Evolutionary conservation across 768 basidiomycete genomes (phyloP).

Genomic region (Chalciporus piperatus): DNA sequence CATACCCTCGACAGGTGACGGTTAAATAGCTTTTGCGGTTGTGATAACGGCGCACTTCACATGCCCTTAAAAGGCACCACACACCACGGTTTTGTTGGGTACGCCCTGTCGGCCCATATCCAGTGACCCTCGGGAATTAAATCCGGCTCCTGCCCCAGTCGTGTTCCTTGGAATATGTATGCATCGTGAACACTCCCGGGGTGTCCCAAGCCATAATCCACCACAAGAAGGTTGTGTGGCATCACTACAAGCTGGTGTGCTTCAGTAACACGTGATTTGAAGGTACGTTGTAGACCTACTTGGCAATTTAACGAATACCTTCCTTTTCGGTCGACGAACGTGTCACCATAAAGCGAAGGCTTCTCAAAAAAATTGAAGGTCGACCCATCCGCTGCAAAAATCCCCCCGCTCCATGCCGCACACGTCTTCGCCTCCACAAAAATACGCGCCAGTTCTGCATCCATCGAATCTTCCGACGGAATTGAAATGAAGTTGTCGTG

Average conservation of each 20-base stretch:
- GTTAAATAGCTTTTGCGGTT: slow-evolving; percentile 4
- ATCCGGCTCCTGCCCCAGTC: background rate
- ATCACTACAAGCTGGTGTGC: slow-evolving; percentile 2
- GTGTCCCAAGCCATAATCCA: slow-evolving; percentile 5
- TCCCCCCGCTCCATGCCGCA: slow-evolving; percentile 33
- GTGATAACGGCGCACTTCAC: background rate
- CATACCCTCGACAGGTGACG: slow-evolving; percentile 6
- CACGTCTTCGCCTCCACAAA: background rate
- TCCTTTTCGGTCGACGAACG: slow-evolving; percentile 14
- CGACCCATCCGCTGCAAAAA: slow-evolving; percentile 39
- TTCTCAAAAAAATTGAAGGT: slow-evolving; percentile 11
- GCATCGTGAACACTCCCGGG: slow-evolving; percentile 10
- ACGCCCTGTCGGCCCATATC: slow-evolving; percentile 15
- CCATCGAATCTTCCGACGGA: background rate
- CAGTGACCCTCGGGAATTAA: slow-evolving; percentile 1
- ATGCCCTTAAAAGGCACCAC: slow-evolving; percentile 1
- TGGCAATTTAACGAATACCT: slow-evolving; percentile 18
- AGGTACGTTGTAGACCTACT: slow-evolving; percentile 1
- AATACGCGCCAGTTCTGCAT: background rate
- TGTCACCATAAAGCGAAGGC: background rate
- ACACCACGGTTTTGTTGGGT: slow-evolving; percentile 8
- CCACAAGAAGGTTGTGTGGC: slow-evolving; percentile 4
- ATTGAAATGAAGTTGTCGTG: slow-evolving; percentile 3
- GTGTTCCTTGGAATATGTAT: slow-evolving; percentile 3
- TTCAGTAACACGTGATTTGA: too few species aligned